Evolutionary conservation across 2,329 filamentous ascomycete genomes (phyloP).

Genomic region (Chaetoscypha palmicola): DNA sequence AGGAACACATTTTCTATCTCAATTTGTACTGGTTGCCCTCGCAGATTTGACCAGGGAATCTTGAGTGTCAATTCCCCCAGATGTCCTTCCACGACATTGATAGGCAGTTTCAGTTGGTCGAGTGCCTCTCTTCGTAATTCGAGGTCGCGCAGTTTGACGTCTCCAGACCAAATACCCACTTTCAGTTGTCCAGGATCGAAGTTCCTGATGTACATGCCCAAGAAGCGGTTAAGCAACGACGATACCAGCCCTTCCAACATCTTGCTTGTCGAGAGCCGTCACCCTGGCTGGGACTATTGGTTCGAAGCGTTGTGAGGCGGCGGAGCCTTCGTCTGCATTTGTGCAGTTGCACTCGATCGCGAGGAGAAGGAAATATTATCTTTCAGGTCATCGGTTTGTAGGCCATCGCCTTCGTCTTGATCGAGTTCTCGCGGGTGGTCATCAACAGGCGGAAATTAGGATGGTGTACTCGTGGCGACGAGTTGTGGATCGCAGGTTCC

Average conservation of each 20-base stretch:
- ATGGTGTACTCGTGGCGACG: slow-evolving; percentile 1
- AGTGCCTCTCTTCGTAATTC: slow-evolving; percentile 91
- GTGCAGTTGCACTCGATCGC: slow-evolving; percentile 8
- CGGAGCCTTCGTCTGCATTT: slow-evolving; percentile 19
- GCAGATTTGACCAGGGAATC: slow-evolving; percentile 96
- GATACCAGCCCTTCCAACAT: slow-evolving; percentile 98
- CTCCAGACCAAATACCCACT: slow-evolving; percentile 97
- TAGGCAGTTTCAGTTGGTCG: slow-evolving; percentile 90
- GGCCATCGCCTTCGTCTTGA: neutral
- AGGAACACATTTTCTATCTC: slow-evolving; percentile 96
- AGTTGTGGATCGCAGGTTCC: slow-evolving; percentile 9
- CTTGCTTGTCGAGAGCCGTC: slow-evolving; percentile 53
- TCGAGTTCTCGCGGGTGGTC: neutral
- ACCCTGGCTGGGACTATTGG: slow-evolving; percentile 57
- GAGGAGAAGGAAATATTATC: neutral
- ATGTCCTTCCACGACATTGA: slow-evolving; percentile 95
- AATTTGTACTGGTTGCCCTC: slow-evolving; percentile 89
- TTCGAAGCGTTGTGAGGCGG: slow-evolving; percentile 10
- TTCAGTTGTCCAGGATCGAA: slow-evolving; percentile 98
- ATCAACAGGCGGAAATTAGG: neutral
- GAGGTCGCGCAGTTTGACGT: slow-evolving; percentile 90
- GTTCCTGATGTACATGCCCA: slow-evolving; percentile 99
- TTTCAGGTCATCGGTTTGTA: neutral
- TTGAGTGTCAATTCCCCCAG: slow-evolving; percentile 84
- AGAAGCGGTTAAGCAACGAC: slow-evolving; percentile 94